Percentiles rank a stretch among this genome's conserved stretches.
Evolutionary conservation across 352 stramenopile genomes (phyloP).

Genomic region (Globisporangium lucens): DNA sequence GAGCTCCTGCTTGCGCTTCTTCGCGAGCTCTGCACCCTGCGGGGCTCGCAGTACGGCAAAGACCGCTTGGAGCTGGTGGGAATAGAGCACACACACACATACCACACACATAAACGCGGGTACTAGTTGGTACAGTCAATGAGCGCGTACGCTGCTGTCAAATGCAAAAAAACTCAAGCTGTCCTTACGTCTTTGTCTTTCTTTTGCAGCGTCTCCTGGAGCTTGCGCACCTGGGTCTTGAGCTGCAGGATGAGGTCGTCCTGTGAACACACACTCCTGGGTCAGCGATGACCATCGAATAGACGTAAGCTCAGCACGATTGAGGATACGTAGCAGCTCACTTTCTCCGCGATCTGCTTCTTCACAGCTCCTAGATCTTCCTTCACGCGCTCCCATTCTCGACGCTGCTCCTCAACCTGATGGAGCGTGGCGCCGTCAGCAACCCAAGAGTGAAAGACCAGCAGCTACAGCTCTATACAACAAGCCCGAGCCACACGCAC

Average conservation of each 20-base stretch:
- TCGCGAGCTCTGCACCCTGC: constrained; percentile 61
- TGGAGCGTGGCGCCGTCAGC: neutral
- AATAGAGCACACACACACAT: neutral
- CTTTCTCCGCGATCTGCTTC: constrained; percentile 41
- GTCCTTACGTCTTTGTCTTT: constrained; percentile 60
- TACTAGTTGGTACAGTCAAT: neutral
- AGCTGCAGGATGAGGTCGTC: constrained; percentile 55
- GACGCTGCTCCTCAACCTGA: constrained; percentile 50
- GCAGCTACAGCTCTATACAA: neutral
- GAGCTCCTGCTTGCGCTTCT: constrained; percentile 55
- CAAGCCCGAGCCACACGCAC: constrained; percentile 3
- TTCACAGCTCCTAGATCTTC: constrained; percentile 48
- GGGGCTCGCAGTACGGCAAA: constrained; percentile 55
- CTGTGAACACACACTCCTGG: constrained; percentile 18
- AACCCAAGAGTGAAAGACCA: neutral
- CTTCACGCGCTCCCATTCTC: constrained; percentile 54
- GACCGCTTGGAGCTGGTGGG: constrained; percentile 43
- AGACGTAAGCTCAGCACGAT: neutral
- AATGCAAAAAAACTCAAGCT: neutral
- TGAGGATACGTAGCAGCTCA: constrained; percentile 3
- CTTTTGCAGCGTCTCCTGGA: constrained; percentile 55
- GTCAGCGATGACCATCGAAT: neutral
- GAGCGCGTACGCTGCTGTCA: neutral
- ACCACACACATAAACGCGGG: too few relatives aligned
- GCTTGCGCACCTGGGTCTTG: constrained; percentile 50